A percentile compares a stretch with the other conserved stretches of the same genome.
Conservation (phyloP, 257 asterid genomes). For the Thymus quinquecostatus region DNA sequence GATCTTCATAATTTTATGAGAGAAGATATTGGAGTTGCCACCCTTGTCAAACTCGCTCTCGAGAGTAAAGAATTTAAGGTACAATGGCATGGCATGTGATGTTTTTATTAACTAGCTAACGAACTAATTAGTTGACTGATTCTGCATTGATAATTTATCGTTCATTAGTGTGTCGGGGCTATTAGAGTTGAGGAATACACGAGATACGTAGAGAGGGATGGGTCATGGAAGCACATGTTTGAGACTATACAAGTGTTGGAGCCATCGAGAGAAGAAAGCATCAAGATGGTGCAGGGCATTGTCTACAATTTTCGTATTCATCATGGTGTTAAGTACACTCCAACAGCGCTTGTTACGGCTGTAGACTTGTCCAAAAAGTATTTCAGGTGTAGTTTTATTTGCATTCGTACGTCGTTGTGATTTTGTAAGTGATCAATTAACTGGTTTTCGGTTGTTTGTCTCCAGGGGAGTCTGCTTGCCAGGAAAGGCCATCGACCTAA, state of each 20-base stretch:
- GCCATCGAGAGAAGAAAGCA: not conserved
- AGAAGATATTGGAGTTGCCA: not conserved
- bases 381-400: not conserved
- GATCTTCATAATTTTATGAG: not conserved
- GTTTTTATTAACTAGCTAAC: too few relatives aligned
- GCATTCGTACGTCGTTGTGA: too few relatives aligned
- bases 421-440: too few relatives aligned
- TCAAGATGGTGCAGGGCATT: not conserved
- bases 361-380: not conserved
- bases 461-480: not conserved
- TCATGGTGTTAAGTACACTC: not conserved
- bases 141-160: too few relatives aligned
- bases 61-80: not conserved
- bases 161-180: not conserved
- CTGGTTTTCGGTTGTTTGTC: not conserved
- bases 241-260: not conserved
- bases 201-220: not conserved
- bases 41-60: not conserved
- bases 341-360: not conserved
- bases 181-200: not conserved
- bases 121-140: too few relatives aligned
- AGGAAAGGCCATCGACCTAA: not conserved
- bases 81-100: not conserved
- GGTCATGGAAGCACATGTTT: not conserved
- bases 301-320: not conserved